Evolutionary conservation across 164 flowering plant genomes (phyloP).

Genomic region (Kalanchoe fedtschenkoi): DNA sequence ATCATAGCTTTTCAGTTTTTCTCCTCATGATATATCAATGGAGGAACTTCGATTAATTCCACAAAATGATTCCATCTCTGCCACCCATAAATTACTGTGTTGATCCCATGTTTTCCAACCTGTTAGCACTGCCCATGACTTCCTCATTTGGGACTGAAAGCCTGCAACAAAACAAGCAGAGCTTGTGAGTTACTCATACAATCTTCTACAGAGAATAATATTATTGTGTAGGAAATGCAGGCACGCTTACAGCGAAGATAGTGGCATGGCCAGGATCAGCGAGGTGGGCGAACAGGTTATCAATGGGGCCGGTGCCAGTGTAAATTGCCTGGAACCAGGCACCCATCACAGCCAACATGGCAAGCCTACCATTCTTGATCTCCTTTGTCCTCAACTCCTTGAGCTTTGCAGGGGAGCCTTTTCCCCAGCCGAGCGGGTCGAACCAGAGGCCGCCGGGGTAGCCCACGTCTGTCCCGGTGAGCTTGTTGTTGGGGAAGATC

Average conservation of each 20-base stretch:
- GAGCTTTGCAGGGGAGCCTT: conserved; percentile 59
- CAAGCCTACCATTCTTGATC: conserved; percentile 93
- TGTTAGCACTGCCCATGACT: not conserved
- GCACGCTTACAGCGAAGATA: conserved; percentile 62
- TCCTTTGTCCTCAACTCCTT: conserved; percentile 92
- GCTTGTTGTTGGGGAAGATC: conserved; percentile 96
- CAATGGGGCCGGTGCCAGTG: conserved; percentile 95
- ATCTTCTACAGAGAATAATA: too few relatives aligned
- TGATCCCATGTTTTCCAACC: not conserved
- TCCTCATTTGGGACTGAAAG: conserved; percentile 45
- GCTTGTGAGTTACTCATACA: not conserved
- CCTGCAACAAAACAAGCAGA: conserved; percentile 21
- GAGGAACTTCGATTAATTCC: not conserved
- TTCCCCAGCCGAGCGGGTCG: conserved; percentile 95
- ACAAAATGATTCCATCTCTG: not conserved
- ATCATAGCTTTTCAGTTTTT: not conserved
- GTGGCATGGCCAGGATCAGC: conserved; percentile 98
- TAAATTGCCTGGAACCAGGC: conserved; percentile 92
- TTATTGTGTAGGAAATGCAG: not conserved
- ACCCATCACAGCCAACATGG: conserved; percentile 97
- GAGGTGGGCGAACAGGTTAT: conserved; percentile 94
- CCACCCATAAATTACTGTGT: too few relatives aligned
- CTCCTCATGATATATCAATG: not conserved
- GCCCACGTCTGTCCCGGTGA: conserved; percentile 93
- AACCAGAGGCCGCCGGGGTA: conserved; percentile 99